Evolutionary conservation across 805 yeast species (phyloP).

Genomic region (Martiniozyma abietophila): DNA sequence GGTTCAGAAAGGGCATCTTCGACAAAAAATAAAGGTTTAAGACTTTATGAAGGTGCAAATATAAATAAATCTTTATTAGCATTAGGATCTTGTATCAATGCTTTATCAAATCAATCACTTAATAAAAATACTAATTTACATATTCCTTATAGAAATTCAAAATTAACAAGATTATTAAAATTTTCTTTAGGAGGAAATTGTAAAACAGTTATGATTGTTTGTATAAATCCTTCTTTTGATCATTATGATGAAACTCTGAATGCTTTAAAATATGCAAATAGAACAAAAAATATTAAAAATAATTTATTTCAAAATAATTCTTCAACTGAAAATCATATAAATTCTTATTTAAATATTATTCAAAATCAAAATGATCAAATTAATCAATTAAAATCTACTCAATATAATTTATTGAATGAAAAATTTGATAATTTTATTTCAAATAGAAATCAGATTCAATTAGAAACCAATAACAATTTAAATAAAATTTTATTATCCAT

Average conservation of each 20-base stretch:
- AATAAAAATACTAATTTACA: conserved; percentile 47
- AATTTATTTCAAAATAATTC: conserved; percentile 66
- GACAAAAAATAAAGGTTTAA: conserved; percentile 72
- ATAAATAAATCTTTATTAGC: conserved; percentile 85
- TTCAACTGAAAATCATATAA: conserved; percentile 72
- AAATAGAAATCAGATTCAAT: not conserved
- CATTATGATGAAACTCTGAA: conserved; percentile 93
- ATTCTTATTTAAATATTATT: conserved; percentile 75
- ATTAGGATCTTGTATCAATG: conserved; percentile 88
- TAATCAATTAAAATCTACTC: conserved; percentile 41
- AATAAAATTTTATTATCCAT: not conserved
- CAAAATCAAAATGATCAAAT: conserved; percentile 72
- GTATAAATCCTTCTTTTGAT: conserved; percentile 75
- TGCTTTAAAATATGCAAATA: conserved; percentile 81
- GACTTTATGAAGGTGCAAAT: conserved; percentile 87
- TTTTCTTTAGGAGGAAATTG: conserved; percentile 92
- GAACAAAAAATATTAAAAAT: conserved; percentile 87
- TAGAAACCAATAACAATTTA: not conserved
- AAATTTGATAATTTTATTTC: not conserved
- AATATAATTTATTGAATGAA: not conserved
- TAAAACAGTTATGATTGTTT: conserved; percentile 92
- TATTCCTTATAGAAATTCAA: conserved; percentile 87
- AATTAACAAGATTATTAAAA: conserved; percentile 75
- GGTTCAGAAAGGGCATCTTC: conserved; percentile 94
- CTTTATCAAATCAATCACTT: conserved; percentile 79